Evolutionary conservation across 208 protist genomes (phyloP).

Genomic region (Angomonas deanei): DNA sequence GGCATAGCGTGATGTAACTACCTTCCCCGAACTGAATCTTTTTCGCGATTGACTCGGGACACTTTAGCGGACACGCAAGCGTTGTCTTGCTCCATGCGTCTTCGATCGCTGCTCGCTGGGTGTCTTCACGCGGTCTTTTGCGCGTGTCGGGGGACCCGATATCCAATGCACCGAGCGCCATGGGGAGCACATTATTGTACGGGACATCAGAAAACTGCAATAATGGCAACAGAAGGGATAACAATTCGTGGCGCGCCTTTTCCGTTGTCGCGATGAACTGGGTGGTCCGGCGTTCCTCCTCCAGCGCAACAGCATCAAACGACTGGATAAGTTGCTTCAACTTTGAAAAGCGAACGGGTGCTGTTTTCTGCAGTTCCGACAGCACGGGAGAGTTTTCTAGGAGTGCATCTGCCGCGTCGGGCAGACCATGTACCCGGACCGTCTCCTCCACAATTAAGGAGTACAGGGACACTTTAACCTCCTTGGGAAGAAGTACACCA

Average conservation of each 20-base stretch:
- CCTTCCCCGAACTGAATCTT: neutral
- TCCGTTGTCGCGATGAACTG: neutral
- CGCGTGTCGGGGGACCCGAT: neutral
- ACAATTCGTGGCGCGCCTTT: neutral
- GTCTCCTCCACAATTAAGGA: conserved; percentile 80
- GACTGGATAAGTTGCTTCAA: conserved; percentile 51
- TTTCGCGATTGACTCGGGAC: neutral
- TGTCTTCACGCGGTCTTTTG: neutral
- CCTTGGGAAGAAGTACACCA: conserved; percentile 53
- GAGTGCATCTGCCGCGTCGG: conserved; percentile 63
- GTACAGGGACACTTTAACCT: conserved; percentile 62
- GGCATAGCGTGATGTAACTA: neutral
- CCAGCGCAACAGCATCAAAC: conserved; percentile 19
- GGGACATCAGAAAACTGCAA: neutral
- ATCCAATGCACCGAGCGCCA: neutral
- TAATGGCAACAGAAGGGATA: neutral
- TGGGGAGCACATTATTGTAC: neutral
- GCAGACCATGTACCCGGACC: conserved; percentile 52
- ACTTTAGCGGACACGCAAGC: neutral
- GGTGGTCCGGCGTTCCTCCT: conserved; percentile 2
- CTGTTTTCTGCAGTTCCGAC: conserved; percentile 33
- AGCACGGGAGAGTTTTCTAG: conserved; percentile 72
- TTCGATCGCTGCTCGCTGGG: neutral
- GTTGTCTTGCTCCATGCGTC: neutral
- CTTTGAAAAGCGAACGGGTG: conserved; percentile 52